Evolutionary conservation across 768 basidiomycete species (phyloP), one percentile per base, ranked within the genome.

Genomic region (Suillus sp.): DNA sequence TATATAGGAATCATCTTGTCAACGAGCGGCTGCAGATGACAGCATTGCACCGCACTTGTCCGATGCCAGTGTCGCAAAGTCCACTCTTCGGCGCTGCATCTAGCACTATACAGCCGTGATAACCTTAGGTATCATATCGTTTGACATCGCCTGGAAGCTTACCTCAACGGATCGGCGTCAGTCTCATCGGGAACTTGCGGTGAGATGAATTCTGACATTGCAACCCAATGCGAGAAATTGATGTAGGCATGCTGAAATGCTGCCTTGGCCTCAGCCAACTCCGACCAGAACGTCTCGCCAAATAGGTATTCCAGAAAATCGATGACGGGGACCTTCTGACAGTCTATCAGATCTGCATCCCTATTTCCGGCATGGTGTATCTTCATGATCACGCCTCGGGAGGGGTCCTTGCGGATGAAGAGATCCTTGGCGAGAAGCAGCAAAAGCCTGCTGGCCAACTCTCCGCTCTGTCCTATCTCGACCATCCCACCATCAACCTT

Each of bases 1-100:
- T 38, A 38, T 38, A 38, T 38, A 14, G 38, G 14, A 38, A 38
- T 64, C 8, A 69, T 48, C 37, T 71, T 62, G 58, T 68, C 58
- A 13, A 70, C 35, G 3, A 9, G 30, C 2, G 57, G 63, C 42
- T 65, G 70, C n/a, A 43, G 48, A 25, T 64, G 64, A 32, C 59
- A 60, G 38, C 68, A 70, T 22, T 70, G 68, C 6, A 65, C 59
- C 6, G 57, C 70, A 32, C 66, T 61, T 6, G 70, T 70, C 30
- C 68, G 55, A 22, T 66, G 62, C 62, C 62, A 64, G 48, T 66
- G 70, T 0, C 63, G 66, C 22, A 25, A 50, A 25, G 62, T 63
- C 66, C 50, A 67, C n/a, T 62, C 27, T 6, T 35, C 14, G 11
- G 35, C 10, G 18, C 30, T n/a, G 43, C 58, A 59, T 42, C 37